A percentile compares a stretch with the other conserved stretches of the same genome.
These are phyloP conservation scores for Trametes hirsuta DNA, from an alignment of 1,284 basidiomycete species.

Conservation along the genomic window DNA sequence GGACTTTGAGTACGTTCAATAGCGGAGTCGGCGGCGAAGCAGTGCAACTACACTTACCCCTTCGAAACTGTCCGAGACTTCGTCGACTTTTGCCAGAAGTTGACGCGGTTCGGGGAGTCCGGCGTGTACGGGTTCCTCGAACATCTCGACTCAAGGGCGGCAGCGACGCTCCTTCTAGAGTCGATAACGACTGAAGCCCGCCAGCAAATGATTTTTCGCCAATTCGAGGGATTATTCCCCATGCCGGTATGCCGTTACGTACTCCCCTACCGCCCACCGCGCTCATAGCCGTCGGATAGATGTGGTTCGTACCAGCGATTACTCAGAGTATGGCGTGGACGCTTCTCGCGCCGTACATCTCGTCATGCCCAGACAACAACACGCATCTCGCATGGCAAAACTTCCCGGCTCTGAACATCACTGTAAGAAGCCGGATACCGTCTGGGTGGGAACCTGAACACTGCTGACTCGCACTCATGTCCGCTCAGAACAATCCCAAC, in stretches of 20 bases:
- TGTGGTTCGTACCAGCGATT: slow-evolving; percentile 52
- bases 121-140: slow-evolving; percentile 65
- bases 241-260: slow-evolving; percentile 48
- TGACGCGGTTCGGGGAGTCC: slow-evolving; percentile 62
- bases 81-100: slow-evolving; percentile 61
- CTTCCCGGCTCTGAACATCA: slow-evolving; percentile 55
- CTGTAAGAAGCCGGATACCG: slow-evolving; percentile 30
- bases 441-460: too few relatives aligned
- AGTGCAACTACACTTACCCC: slow-evolving; percentile 65
- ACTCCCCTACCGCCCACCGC: too few relatives aligned
- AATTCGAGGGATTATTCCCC: slow-evolving; percentile 66
- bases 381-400: slow-evolving; percentile 58
- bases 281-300: slow-evolving; percentile 15
- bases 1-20: neutral
- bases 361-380: slow-evolving; percentile 60
- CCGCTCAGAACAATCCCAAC: slow-evolving; percentile 35
- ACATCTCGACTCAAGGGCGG: slow-evolving; percentile 61
- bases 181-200: slow-evolving; percentile 67
- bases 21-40: slow-evolving; percentile 42
- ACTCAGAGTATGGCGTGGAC: slow-evolving; percentile 70
- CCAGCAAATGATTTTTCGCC: slow-evolving; percentile 71
- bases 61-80: slow-evolving; percentile 63
- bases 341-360: slow-evolving; percentile 59
- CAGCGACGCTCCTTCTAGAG: slow-evolving; percentile 60
- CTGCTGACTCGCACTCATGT: neutral